Evolutionary conservation across 2,329 filamentous ascomycete species (phyloP).

Genomic region (Beauveria scarabaeidicola): DNA sequence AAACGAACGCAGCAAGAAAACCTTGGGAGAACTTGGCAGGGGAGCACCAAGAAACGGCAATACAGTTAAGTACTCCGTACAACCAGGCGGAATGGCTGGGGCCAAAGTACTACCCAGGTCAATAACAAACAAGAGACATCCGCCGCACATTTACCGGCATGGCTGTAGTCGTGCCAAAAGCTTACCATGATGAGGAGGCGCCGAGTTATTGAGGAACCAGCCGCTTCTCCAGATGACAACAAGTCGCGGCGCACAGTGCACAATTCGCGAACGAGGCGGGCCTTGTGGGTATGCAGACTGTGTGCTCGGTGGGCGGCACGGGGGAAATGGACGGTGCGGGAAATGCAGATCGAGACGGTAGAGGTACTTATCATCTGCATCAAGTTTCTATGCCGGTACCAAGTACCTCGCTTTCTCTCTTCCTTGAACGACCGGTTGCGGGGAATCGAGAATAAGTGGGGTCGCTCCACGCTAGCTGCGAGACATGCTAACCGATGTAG

Average conservation of each 20-base stretch:
- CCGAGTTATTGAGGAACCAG: constrained; percentile 2
- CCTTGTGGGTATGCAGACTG: not conserved
- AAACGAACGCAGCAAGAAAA: not conserved
- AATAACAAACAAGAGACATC: not conserved
- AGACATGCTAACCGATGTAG: not conserved
- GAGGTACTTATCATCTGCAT: not conserved
- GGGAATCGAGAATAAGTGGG: constrained; percentile 4
- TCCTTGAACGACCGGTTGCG: not conserved
- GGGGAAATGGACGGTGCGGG: constrained; percentile 1
- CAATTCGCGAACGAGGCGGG: not conserved
- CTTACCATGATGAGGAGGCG: not conserved
- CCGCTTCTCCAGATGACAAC: not conserved
- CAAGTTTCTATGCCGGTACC: not conserved
- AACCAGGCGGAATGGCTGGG: not conserved
- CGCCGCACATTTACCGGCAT: constrained; percentile 5
- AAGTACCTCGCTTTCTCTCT: not conserved
- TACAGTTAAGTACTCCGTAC: not conserved
- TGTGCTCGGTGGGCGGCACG: not conserved
- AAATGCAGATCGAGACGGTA: constrained; percentile 8
- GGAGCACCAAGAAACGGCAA: not conserved
- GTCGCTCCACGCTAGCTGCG: not conserved
- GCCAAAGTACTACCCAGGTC: not conserved
- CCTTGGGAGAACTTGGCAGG: not conserved
- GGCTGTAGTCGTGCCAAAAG: not conserved
- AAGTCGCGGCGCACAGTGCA: constrained; percentile 6